Conservation (phyloP, 2,329 filamentous ascomycete genomes). For the Pseudocercospora crystallina region DNA sequence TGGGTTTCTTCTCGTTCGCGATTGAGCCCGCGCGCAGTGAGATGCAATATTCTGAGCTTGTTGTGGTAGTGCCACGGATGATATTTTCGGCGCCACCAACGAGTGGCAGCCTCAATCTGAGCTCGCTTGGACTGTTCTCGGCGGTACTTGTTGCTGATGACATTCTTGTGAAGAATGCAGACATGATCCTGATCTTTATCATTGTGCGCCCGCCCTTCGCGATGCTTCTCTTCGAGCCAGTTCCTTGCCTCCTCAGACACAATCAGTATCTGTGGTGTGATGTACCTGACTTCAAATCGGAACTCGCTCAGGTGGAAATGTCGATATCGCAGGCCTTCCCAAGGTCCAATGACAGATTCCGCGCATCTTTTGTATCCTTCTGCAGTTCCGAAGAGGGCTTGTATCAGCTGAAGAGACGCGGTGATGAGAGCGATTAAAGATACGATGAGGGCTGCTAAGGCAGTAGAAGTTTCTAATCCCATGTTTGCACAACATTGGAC, state of each 20-base stretch:
- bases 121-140: neutral
- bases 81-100: neutral
- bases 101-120: neutral
- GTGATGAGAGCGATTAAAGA: slow-evolving; percentile 1
- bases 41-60: neutral
- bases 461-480: neutral
- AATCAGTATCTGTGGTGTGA: slow-evolving; percentile 1
- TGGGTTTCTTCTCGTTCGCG: neutral
- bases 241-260: neutral
- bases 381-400: neutral
- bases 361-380: slow-evolving; percentile 5
- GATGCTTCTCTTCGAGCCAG: neutral
- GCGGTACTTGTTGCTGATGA: neutral
- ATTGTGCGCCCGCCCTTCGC: neutral
- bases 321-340: neutral
- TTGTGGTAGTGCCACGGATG: slow-evolving; percentile 3
- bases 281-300: slow-evolving; percentile 2
- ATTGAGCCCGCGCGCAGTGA: neutral
- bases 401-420: slow-evolving; percentile 3
- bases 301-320: neutral
- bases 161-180: neutral
- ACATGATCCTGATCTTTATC: neutral
- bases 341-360: neutral
- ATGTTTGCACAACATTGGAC: too few relatives aligned
- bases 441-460: neutral